Conservation (phyloP, 2,329 filamentous ascomycete species). For the Colletotrichum orbiculare region DNA sequence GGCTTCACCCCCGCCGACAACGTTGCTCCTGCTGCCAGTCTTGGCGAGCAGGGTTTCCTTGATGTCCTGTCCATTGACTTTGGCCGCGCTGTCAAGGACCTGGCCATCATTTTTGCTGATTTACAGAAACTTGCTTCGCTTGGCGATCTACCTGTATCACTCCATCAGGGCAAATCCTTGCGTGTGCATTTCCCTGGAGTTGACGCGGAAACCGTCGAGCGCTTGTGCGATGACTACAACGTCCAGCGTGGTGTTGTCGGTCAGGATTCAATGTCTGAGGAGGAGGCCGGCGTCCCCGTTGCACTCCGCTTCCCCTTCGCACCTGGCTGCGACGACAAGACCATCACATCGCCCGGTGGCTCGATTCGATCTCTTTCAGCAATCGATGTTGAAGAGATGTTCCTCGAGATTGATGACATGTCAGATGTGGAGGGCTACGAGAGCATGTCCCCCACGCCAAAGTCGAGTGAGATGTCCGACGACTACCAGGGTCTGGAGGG, state of each 20-base stretch:
- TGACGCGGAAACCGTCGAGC: conserved; percentile 83
- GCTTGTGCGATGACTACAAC: conserved; percentile 87
- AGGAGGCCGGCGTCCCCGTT: conserved; percentile 73
- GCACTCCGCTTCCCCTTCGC: conserved; percentile 90
- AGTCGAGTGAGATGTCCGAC: conserved; percentile 53
- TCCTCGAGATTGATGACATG: conserved; percentile 55
- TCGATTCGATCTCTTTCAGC: conserved; percentile 57
- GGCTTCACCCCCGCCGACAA: conserved; percentile 56
- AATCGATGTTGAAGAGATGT: conserved; percentile 52
- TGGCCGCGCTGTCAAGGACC: conserved; percentile 84
- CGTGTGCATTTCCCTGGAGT: conserved; percentile 92
- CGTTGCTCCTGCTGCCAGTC: conserved; percentile 61
- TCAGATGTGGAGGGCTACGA: conserved; percentile 60
- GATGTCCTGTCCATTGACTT: conserved; percentile 90
- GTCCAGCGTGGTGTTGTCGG: conserved; percentile 81
- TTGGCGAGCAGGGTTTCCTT: conserved; percentile 86
- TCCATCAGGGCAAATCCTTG: conserved; percentile 73
- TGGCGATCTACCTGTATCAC: conserved; percentile 84
- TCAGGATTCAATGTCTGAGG: conserved; percentile 81
- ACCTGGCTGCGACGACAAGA: conserved; percentile 58
- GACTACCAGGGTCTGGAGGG: conserved; percentile 67
- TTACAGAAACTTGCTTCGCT: conserved; percentile 80
- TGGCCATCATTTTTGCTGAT: conserved; percentile 83
- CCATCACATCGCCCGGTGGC: conserved; percentile 58
- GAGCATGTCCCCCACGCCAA: conserved; percentile 58